Percentiles rank a stretch among this genome's conserved stretches.
phyloP scores from a whole-genome alignment of 257 asterid genomes.

The Salvia miltiorrhiza region DNA sequence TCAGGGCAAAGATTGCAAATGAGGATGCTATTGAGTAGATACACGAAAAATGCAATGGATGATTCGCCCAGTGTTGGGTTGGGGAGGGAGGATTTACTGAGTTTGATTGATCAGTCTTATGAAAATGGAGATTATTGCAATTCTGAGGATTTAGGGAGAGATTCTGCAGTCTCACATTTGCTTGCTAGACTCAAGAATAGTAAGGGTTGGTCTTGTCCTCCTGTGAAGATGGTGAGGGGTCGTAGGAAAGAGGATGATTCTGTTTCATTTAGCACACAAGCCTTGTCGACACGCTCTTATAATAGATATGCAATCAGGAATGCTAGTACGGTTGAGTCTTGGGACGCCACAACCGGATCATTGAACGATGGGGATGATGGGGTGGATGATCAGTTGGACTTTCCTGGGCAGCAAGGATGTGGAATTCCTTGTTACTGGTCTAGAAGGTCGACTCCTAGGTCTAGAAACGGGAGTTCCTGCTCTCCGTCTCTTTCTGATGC shows the following conservation, averaged over 20 bases:
- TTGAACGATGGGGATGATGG: constrained; percentile 75
- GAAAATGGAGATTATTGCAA: constrained; percentile 64
- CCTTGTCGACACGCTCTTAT: constrained; percentile 69
- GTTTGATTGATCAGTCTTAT: constrained; percentile 67
- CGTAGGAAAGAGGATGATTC: constrained; percentile 70
- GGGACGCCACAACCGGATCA: constrained; percentile 82
- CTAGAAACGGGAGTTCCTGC: constrained; percentile 59
- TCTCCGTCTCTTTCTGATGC: constrained; percentile 89
- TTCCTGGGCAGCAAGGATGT: constrained; percentile 83
- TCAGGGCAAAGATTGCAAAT: constrained; percentile 44
- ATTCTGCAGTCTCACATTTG: constrained; percentile 59
- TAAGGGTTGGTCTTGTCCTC: constrained; percentile 44
- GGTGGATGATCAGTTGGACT: constrained; percentile 68
- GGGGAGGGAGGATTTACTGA: constrained; percentile 50
- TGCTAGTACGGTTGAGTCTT: constrained; percentile 68
- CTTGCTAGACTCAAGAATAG: constrained; percentile 58
- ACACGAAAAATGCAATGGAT: constrained; percentile 33
- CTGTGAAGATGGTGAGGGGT: constrained; percentile 42
- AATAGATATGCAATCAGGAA: constrained; percentile 47
- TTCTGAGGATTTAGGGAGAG: constrained; percentile 67
- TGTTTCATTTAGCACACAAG: constrained; percentile 62
- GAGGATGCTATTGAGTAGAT: constrained; percentile 37
- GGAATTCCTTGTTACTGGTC: constrained; percentile 98
- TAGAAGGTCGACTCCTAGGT: constrained; percentile 83
- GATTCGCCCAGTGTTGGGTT: constrained; percentile 33